Evolutionary conservation across 805 yeast genomes (phyloP).

Genomic region (Metschnikowia reukaufii): DNA sequence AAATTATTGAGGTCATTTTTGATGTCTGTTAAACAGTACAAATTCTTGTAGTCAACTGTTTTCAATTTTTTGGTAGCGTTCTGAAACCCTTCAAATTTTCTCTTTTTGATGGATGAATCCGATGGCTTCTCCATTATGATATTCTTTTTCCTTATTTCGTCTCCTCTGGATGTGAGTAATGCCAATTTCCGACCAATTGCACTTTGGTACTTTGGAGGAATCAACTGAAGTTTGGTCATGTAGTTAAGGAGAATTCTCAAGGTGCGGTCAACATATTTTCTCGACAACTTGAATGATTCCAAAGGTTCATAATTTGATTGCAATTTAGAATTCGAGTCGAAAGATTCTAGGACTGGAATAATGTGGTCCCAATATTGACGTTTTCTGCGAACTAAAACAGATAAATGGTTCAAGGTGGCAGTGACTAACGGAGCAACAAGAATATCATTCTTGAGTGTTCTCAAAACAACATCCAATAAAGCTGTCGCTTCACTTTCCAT

Average conservation of each 20-base stretch:
- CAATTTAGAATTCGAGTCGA: constrained; percentile 56
- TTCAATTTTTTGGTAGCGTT: constrained; percentile 32
- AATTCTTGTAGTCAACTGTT: constrained; percentile 50
- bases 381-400: constrained; percentile 64
- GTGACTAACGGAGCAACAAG: constrained; percentile 55
- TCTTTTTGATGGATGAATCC: constrained; percentile 34
- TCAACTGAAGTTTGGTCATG: constrained; percentile 34
- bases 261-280: constrained; percentile 63
- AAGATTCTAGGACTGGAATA: constrained; percentile 56
- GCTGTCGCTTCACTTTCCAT: constrained; percentile 70
- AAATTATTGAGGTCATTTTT: constrained; percentile 61
- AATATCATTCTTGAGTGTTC: constrained; percentile 55
- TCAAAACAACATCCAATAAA: constrained; percentile 59
- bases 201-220: constrained; percentile 34
- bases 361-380: constrained; percentile 60
- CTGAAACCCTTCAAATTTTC: constrained; percentile 44
- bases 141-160: constrained; percentile 42
- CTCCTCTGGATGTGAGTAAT: constrained; percentile 36
- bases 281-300: constrained; percentile 52
- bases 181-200: constrained; percentile 30
- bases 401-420: constrained; percentile 64
- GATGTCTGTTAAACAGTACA: constrained; percentile 66
- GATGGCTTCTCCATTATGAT: constrained; percentile 28
- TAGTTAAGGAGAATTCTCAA: constrained; percentile 46
- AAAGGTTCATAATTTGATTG: constrained; percentile 49